phyloP scores from a whole-genome alignment of 2,329 filamentous ascomycete genomes.

The Phaeoacremonium minimum region DNA sequence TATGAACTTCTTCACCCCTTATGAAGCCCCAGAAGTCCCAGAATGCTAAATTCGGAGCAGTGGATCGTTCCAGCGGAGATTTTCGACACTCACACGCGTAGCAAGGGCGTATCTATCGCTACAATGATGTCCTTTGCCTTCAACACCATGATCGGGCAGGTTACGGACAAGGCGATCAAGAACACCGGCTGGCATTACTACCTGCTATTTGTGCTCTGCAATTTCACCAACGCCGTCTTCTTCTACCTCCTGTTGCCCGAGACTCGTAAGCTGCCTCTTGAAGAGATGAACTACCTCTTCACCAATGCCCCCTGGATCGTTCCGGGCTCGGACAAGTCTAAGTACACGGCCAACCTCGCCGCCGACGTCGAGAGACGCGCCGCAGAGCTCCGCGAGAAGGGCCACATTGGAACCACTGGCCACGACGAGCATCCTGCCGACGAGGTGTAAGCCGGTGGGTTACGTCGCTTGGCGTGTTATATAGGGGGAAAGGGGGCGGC shows the following conservation, averaged over 20 bases:
- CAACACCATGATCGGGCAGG: conserved; percentile 35
- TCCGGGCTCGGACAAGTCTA: conserved; percentile 46
- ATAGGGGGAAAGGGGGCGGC: no score
- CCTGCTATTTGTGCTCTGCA: conserved; percentile 53
- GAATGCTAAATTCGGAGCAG: no score
- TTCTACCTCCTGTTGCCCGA: conserved; percentile 63
- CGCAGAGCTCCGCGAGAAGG: conserved; percentile 51
- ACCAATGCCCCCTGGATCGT: conserved; percentile 58
- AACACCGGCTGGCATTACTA: conserved; percentile 42
- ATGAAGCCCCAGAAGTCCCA: no score
- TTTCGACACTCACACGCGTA: conserved; percentile 71
- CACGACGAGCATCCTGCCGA: no score
- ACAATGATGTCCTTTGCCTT: conserved; percentile 72
- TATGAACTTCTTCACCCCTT: no score
- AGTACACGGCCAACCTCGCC: conserved; percentile 36
- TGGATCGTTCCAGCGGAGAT: conserved; percentile 66
- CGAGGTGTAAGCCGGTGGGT: no score
- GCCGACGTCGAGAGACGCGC: conserved; percentile 55
- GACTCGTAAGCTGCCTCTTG: conserved; percentile 56
- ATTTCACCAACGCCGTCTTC: conserved; percentile 36
- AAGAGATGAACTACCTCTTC: conserved; percentile 63
- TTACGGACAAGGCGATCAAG: conserved; percentile 43
- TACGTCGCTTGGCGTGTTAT: no score
- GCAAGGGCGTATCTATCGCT: conserved; percentile 70
- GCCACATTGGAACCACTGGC: no score